These are phyloP conservation scores for Gossypium arboreum DNA, from an alignment of 345 rosid genomes.

Conservation along the genomic window DNA sequence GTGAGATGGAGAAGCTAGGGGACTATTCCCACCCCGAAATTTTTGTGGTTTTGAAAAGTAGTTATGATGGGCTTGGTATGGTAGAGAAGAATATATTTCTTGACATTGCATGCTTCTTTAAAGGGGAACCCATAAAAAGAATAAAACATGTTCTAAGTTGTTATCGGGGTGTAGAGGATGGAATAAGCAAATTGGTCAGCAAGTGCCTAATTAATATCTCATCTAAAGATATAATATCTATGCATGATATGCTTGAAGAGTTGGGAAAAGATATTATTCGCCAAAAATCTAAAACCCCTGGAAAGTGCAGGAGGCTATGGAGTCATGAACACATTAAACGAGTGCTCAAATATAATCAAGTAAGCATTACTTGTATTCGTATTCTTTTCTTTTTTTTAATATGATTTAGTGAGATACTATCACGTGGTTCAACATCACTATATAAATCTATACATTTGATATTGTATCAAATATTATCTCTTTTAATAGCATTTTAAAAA, in stretches of 20 bases:
- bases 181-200: neutral
- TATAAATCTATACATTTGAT: neutral
- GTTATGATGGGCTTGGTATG: neutral
- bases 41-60: neutral
- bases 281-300: neutral
- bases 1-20: neutral
- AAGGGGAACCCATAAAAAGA: neutral
- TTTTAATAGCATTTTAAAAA: no score
- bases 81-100: neutral
- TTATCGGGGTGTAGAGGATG: neutral
- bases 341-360: conserved; percentile 21
- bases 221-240: neutral
- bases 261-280: conserved; percentile 2
- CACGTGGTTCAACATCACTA: neutral
- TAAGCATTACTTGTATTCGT: neutral
- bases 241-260: neutral
- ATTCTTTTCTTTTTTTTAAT: neutral
- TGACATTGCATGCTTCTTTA: neutral
- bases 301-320: neutral
- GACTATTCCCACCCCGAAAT: no score
- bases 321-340: neutral
- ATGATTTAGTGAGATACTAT: neutral
- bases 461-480: neutral
- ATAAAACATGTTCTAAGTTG: neutral
- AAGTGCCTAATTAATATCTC: neutral